Base-by-base conservation (phyloP, 2,329 filamentous ascomycete genomes). In the Zopfia rhizophila region DNA sequence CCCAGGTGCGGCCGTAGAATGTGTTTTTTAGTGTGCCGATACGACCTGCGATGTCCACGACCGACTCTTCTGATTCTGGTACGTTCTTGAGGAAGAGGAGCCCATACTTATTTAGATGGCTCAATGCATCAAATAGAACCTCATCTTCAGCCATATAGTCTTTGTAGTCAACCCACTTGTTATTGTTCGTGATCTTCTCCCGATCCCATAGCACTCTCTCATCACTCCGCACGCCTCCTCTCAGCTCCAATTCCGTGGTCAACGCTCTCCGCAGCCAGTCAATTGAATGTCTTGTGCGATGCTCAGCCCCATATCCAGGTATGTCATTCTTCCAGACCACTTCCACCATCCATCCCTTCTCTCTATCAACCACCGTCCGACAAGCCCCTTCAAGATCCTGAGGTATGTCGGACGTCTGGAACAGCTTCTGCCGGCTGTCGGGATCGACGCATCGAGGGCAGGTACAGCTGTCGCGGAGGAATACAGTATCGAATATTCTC, bases 1-100 rank as follows among this genome's bases (percentile, higher is more conserved):
- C 89, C 85, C 92, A 97, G 0, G 91, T 96, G 58, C 81, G 78
- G 29, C 94, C 94, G 70, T 97, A 97, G 66, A 97, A 94, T 6
- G 92, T 94, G 60, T 91, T 86, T 63, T 91, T 88, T 18, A 97
- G 75, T 23, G 83, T 83, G 1, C 91, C 92, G 48, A 97, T 89
- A 38, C 86, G 83, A 3, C 79, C 77, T 2, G 86, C 88, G 46
- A 97, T 84, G 16, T 78, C 73, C 27, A 83, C 79, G 4, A 97
- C 87, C 4, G 85, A 80, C 1, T 79, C 72, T 50, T 88, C 82
- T 12, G 82, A 81, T 7, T 85, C 76, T 0, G 93, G 92, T 5
- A 96, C 87, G 49, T 84, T 82, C 36, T 82, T 83, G 19, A 97
- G 71, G 69, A 96, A 90, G 12, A 96, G 74, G 0, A 97, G 75